phyloP scores from a whole-genome alignment of 2,329 filamentous ascomycete species.

The Camillea tinctor region DNA sequence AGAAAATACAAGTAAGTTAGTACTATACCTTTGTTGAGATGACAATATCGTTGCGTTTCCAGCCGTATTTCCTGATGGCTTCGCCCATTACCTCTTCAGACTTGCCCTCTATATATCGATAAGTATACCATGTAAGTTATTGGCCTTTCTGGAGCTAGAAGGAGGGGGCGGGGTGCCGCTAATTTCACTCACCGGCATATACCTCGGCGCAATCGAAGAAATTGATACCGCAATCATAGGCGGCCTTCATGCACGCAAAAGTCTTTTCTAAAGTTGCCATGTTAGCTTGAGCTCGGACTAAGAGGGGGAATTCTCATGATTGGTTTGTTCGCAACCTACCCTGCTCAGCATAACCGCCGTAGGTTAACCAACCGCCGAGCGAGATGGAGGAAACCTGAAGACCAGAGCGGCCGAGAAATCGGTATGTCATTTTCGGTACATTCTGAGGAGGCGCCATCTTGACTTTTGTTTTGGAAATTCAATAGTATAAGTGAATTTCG shows the following conservation, averaged over 20 bases:
- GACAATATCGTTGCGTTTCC: conserved; percentile 61
- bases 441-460: conserved; percentile 17
- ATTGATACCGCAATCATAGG: conserved; percentile 60
- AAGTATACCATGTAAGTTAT: neutral
- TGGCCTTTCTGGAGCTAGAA: neutral
- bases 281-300: neutral
- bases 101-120: conserved; percentile 47
- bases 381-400: conserved; percentile 73
- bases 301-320: neutral
- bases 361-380: conserved; percentile 71
- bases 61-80: conserved; percentile 58
- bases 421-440: conserved; percentile 63
- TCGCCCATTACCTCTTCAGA: conserved; percentile 63
- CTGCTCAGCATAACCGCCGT: conserved; percentile 69
- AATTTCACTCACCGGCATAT: conserved; percentile 21
- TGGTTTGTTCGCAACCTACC: conserved; percentile 42
- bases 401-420: conserved; percentile 68
- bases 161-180: neutral
- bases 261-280: conserved; percentile 47
- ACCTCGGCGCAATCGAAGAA: conserved; percentile 61
- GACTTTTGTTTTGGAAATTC: neutral
- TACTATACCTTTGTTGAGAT: conserved; percentile 55
- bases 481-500: neutral
- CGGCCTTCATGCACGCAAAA: conserved; percentile 60
- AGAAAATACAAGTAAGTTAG: neutral